Percentiles rank a stretch among this genome's conserved stretches.
phyloP scores from a whole-genome alignment of 768 basidiomycete genomes.

The Russula griseocarnosa region DNA sequence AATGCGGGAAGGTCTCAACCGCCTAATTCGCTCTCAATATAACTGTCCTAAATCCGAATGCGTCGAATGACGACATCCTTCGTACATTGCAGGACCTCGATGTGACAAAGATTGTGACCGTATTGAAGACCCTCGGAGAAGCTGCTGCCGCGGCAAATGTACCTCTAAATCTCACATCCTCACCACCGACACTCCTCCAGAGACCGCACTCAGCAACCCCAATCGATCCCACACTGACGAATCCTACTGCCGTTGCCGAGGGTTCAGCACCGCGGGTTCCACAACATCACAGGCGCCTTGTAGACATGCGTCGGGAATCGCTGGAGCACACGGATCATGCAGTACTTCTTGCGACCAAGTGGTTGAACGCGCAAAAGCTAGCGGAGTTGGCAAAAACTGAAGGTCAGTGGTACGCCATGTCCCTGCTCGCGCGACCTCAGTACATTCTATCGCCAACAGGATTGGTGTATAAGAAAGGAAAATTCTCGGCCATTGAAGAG shows the following conservation, averaged over 20 bases:
- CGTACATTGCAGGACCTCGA: constrained; percentile 72
- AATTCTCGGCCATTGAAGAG: constrained; percentile 77
- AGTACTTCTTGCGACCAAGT: constrained; percentile 68
- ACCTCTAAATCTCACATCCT: constrained; percentile 27
- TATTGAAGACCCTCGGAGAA: constrained; percentile 61
- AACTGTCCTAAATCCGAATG: constrained; percentile 38
- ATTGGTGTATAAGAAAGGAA: constrained; percentile 83
- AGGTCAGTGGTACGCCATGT: constrained; percentile 41
- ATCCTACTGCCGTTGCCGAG: neutral
- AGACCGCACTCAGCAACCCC: constrained; percentile 4
- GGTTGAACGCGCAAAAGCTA: constrained; percentile 68
- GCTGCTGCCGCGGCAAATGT: constrained; percentile 46
- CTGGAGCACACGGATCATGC: constrained; percentile 55
- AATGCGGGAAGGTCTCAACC: constrained; percentile 35
- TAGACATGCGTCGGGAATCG: constrained; percentile 32
- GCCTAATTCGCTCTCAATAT: constrained; percentile 28
- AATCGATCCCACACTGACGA: neutral
- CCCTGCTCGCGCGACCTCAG: neutral
- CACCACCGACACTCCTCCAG: constrained; percentile 20
- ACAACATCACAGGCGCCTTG: constrained; percentile 9
- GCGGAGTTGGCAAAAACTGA: constrained; percentile 63
- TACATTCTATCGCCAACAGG: constrained; percentile 41
- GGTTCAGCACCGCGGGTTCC: neutral
- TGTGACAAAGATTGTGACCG: constrained; percentile 62
- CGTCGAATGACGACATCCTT: constrained; percentile 69